These are phyloP conservation scores for Sclerospora graminicola DNA, from an alignment of 352 stramenopile genomes.

Conservation along the genomic window DNA sequence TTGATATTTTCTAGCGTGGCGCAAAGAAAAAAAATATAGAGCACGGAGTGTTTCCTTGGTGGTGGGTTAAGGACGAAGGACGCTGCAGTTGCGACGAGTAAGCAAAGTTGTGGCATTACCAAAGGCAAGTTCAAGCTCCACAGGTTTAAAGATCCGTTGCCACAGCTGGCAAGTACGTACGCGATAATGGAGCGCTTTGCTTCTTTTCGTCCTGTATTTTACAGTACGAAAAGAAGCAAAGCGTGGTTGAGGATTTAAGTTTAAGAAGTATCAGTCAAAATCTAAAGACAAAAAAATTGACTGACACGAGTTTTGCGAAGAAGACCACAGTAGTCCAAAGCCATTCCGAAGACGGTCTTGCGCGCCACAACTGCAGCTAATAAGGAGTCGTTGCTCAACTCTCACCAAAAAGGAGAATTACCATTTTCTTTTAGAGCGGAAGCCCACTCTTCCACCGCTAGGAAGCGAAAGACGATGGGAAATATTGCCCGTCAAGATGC, in stretches of 20 bases:
- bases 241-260: constrained; percentile 10
- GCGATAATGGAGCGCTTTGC: neutral
- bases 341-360: constrained; percentile 3
- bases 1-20: constrained; percentile 14
- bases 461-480: constrained; percentile 17
- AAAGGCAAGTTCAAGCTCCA: constrained; percentile 22
- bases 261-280: constrained; percentile 16
- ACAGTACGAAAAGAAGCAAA: constrained; percentile 2
- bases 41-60: constrained; percentile 16
- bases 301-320: too few relatives aligned
- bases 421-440: constrained; percentile 14
- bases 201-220: neutral
- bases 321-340: constrained; percentile 7
- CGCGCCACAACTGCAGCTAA: neutral
- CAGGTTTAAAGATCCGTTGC: constrained; percentile 7
- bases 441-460: constrained; percentile 11
- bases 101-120: neutral
- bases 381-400: constrained; percentile 5
- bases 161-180: constrained; percentile 14
- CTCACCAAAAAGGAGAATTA: constrained; percentile 2
- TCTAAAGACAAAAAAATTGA: constrained; percentile 4
- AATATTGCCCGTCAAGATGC: too few relatives aligned
- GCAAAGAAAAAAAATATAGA: neutral
- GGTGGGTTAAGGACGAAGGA: constrained; percentile 2
- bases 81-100: neutral